phyloP scores from a whole-genome alignment of 2,329 filamentous ascomycete species.

The Penicillium sp. region DNA sequence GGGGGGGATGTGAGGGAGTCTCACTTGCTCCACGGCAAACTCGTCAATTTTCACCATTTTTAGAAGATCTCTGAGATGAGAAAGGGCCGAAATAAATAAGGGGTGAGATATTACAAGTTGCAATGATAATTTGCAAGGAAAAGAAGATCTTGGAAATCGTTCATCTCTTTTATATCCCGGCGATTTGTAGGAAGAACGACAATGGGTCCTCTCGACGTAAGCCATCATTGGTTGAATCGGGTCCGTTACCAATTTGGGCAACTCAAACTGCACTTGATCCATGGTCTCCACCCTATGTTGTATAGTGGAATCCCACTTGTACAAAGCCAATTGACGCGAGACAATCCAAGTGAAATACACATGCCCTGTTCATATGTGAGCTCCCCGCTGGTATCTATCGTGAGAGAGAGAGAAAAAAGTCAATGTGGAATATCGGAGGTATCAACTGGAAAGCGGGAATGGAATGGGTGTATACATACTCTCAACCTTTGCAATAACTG shows the following conservation, averaged over 20 bases:
- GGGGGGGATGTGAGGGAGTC: background rate
- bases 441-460: background rate
- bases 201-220: too few species aligned
- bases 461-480: too few species aligned
- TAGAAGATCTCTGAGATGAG: background rate
- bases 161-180: constrained; percentile 1
- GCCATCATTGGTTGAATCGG: constrained; percentile 16
- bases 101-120: background rate
- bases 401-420: background rate
- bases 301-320: too few species aligned
- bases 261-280: background rate
- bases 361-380: too few species aligned
- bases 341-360: background rate
- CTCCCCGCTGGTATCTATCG: too few species aligned
- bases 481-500: too few species aligned
- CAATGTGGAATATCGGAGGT: background rate
- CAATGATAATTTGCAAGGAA: background rate
- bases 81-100: background rate
- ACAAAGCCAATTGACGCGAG: too few species aligned
- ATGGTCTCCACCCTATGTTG: background rate
- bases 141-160: background rate
- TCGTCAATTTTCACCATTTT: constrained; percentile 17
- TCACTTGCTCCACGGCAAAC: constrained; percentile 19
- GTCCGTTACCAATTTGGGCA: constrained; percentile 2
- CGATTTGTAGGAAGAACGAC: background rate